phyloP scores from a whole-genome alignment of 768 basidiomycete species.

The Pleurotus eryngii region DNA sequence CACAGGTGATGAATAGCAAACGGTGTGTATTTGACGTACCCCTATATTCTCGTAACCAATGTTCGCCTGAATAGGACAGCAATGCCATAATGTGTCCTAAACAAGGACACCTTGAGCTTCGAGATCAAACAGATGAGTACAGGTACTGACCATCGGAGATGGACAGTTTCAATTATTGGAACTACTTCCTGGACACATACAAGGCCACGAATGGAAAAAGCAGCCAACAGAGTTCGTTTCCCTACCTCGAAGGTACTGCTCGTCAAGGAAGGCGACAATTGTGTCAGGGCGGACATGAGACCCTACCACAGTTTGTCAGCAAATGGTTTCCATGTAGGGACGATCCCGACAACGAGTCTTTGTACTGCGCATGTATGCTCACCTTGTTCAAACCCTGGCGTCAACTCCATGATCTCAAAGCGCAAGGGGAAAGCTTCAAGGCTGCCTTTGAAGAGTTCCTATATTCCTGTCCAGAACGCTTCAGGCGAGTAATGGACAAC shows the following conservation, averaged over 20 bases:
- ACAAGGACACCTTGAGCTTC: neutral
- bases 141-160: no score
- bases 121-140: no score
- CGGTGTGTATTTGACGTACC: no score
- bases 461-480: neutral
- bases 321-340: conserved; percentile 28
- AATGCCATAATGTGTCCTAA: neutral
- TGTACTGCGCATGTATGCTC: conserved; percentile 30
- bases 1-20: no score
- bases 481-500: conserved; percentile 1
- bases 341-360: conserved; percentile 14
- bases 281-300: conserved; percentile 22
- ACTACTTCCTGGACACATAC: no score
- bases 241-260: no score
- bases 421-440: neutral
- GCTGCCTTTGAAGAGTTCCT: conserved; percentile 9
- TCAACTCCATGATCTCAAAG: neutral
- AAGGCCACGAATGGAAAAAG: no score
- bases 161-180: no score
- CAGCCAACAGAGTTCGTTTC: no score
- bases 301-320: conserved; percentile 34
- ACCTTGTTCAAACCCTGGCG: conserved; percentile 15
- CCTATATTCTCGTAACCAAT: neutral
- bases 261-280: no score
- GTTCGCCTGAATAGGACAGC: neutral